Evolutionary conservation across 352 stramenopile species (phyloP), one percentile per base, ranked within the genome.

Genomic region (Globisporangium camurandrum): DNA sequence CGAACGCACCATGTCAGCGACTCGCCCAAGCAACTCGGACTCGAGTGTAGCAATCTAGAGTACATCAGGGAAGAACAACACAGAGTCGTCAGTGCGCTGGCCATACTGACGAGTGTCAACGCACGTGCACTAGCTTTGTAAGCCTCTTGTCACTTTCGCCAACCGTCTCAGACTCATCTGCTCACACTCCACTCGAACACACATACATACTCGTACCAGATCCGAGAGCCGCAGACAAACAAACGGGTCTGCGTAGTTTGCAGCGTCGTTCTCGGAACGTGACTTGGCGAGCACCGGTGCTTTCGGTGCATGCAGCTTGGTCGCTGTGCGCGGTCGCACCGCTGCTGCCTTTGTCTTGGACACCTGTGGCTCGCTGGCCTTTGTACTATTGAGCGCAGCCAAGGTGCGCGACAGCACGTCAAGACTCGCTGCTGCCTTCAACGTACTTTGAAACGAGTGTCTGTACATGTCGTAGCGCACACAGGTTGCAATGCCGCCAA

Each of bases 1-100:
- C 1, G 22, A 26, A 42, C 57, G 30, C 57, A 71, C 67, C 67
- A 76, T 56, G n/a, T 76, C 64, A 11, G 66, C 57, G 23, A 62
- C 49, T 38, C 64, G 61, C 0, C 64, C 64, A 28, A 59, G 27
- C 17, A 76, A 31, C 45, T 76, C 64, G 2, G 56, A 56, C 48
- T 75, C 63, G 37, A 72, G 38, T 8, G 24, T 50, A 30, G 62
- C 54, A 26, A 72, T 52, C 63, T 75, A 30, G 17, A 11, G 17
- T n/a, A n/a, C n/a, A n/a, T 39, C 10, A 17, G 19, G 33, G 14
- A 20, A 39, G 33, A 39, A 6, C 33, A 16, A n/a, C 11, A 16
- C 33, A 36, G 3, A 16, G 11, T 38, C 33, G 11, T n/a, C n/a
- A n/a, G n/a, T n/a, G n/a, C n/a, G n/a, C n/a, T n/a, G n/a, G 30